phyloP scores from a whole-genome alignment of 805 yeast species.

The Starmerella floricola region DNA sequence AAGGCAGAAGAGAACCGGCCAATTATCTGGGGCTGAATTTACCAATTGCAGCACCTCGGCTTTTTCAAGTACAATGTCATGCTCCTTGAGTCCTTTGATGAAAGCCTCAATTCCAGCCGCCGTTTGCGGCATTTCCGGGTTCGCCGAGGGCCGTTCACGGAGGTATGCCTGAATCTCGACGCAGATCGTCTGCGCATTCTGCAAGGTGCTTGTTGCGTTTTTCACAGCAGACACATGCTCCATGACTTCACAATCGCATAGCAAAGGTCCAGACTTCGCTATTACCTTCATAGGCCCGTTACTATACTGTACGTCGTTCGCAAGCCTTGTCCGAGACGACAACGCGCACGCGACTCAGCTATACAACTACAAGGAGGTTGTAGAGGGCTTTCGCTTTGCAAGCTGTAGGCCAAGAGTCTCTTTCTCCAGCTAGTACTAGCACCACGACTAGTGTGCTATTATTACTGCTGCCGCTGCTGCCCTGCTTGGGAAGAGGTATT shows the following conservation, averaged over 20 bases:
- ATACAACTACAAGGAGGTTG: no score
- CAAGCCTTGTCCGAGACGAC: no score
- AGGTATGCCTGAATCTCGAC: slow-evolving; percentile 31
- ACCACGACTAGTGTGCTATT: no score
- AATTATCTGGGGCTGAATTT: slow-evolving; percentile 64
- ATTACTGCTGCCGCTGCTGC: no score
- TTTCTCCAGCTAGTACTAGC: no score
- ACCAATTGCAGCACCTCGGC: slow-evolving; percentile 76
- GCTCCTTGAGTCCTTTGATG: slow-evolving; percentile 33
- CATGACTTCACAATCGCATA: slow-evolving; percentile 56
- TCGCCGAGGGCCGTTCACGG: slow-evolving; percentile 32
- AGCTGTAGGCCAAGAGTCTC: no score
- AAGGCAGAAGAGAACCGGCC: slow-evolving; percentile 66
- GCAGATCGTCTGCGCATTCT: slow-evolving; percentile 28
- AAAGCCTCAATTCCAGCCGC: slow-evolving; percentile 30
- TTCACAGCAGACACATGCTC: slow-evolving; percentile 42
- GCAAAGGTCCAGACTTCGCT: slow-evolving; percentile 42
- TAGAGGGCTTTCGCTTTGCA: no score
- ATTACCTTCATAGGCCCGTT: slow-evolving; percentile 32
- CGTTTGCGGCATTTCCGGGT: slow-evolving; percentile 29
- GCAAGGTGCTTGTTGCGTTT: slow-evolving; percentile 22
- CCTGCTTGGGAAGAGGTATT: no score
- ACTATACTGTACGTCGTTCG: background rate
- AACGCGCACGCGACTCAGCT: no score
- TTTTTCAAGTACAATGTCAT: slow-evolving; percentile 51